These are phyloP conservation scores for Curvularia verruculosa DNA, from an alignment of 2,329 filamentous ascomycete species.

Conservation along the genomic window DNA sequence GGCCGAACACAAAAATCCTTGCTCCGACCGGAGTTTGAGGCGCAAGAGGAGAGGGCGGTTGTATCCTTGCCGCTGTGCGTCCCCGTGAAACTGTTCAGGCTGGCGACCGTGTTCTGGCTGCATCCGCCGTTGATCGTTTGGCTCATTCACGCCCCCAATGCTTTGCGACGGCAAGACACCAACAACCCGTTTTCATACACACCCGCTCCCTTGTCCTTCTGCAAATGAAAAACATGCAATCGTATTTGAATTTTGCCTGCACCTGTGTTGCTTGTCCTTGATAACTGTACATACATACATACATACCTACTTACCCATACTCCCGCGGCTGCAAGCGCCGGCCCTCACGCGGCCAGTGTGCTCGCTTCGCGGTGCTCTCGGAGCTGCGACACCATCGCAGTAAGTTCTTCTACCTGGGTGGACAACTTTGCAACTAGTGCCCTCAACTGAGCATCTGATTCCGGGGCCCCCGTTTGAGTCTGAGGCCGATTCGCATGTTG, in stretches of 20 bases:
- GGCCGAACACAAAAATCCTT: conserved; percentile 39
- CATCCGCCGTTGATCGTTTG: conserved; percentile 24
- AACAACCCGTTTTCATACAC: conserved; percentile 21
- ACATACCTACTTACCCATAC: conserved; percentile 14
- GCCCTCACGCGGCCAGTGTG: conserved; percentile 40
- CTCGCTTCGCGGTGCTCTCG: conserved; percentile 43
- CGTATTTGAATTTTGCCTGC: conserved; percentile 20
- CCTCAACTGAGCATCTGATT: conserved; percentile 43
- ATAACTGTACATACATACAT: conserved; percentile 11
- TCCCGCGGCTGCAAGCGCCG: conserved; percentile 45
- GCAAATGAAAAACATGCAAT: conserved; percentile 18
- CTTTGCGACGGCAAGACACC: conserved; percentile 29
- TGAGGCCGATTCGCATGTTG: conserved; percentile 30
- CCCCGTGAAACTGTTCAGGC: conserved; percentile 16
- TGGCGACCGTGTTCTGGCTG: conserved; percentile 17
- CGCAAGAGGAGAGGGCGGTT: conserved; percentile 34
- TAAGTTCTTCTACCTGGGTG: conserved; percentile 50
- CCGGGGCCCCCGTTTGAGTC: conserved; percentile 29
- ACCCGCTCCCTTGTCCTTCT: conserved; percentile 18
- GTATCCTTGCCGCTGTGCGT: conserved; percentile 23
- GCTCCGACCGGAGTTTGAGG: conserved; percentile 35
- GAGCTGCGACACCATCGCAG: conserved; percentile 47
- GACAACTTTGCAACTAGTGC: conserved; percentile 49
- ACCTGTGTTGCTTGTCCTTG: conserved; percentile 13
- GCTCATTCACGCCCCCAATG: conserved; percentile 14